Evolutionary conservation across 441 rosid species (phyloP), one percentile per base, ranked within the genome.

Genomic region (Hypseocharis bilobata): DNA sequence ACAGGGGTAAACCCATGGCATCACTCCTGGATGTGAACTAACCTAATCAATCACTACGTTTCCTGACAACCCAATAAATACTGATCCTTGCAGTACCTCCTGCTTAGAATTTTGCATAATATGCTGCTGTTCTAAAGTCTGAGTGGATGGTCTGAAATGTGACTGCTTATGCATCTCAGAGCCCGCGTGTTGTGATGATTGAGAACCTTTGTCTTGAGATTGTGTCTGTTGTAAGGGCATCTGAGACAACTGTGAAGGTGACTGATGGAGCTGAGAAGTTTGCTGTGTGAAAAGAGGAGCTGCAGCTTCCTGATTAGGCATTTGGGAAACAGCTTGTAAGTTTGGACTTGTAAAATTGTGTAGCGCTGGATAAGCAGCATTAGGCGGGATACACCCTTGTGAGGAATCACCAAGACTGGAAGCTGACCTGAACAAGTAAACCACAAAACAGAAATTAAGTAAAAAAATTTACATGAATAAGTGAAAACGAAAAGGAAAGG

Each of bases 351-450:
- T 30, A 16, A 82, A 70, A 29, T 67, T 55, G 49, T 81, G 86
- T 70, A 78, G 94, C 76, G 58, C 59, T 67, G 78, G 77, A 75
- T 77, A 80, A 66, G 91, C 63, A 71, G 74, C 70, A 52, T 80
- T 77, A 59, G 89, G 85, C 67, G 78, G 65, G 25, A 71, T 19
- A 44, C 28, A 57, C 30, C 85, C 82, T 67, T 79, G 79, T 68
- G 74, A 63, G 8, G 78, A 54, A 65, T 82, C 80, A 55, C 80
- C 76, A 52, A 67, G 72, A 71, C 70, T 71, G 42, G 83, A 69
- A 29, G 64, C 19, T 57, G 77, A 71, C 75, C 89, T 83, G 74
- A 76, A 56, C 59, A 72, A 76, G 61, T 32, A 19, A 51, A 47
- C 34, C 30, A 30, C 6, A 57, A 55, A 57, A 20, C 42, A 52